A percentile compares a stretch with the other conserved stretches of the same genome.
phyloP scores from a whole-genome alignment of 169 alveolate genomes.

The Eimeria necatrix region DNA sequence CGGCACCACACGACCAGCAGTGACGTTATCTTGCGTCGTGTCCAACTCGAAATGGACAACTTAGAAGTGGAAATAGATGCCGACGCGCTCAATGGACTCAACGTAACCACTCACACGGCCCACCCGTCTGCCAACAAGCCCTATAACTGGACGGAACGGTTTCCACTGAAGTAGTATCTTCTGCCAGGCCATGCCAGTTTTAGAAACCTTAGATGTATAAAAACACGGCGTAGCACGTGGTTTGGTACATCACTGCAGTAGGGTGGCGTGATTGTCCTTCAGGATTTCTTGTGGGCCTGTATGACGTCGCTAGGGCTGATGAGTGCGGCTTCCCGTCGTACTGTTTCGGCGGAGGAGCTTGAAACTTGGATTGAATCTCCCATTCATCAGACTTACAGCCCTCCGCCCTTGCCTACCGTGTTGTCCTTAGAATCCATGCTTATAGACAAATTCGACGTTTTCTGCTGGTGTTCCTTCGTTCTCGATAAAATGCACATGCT shows the following conservation, averaged over 20 bases:
- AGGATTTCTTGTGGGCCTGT: constrained; percentile 79
- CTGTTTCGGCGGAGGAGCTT: constrained; percentile 51
- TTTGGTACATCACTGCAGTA: not conserved
- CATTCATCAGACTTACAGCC: constrained; percentile 83
- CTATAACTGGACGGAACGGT: no score
- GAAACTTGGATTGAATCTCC: constrained; percentile 74
- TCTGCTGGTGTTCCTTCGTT: constrained; percentile 91
- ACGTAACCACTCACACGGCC: constrained; percentile 33
- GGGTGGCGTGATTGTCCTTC: not conserved
- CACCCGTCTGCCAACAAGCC: no score
- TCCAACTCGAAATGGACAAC: constrained; percentile 88
- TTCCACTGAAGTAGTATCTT: no score
- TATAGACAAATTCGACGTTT: constrained; percentile 87
- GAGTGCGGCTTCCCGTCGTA: constrained; percentile 71
- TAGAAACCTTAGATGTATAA: no score
- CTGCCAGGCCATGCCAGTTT: no score
- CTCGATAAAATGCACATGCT: constrained; percentile 90
- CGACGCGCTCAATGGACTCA: constrained; percentile 78
- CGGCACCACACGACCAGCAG: constrained; percentile 88
- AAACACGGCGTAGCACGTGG: not conserved
- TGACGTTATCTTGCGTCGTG: constrained; percentile 88
- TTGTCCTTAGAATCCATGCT: constrained; percentile 87
- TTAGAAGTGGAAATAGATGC: constrained; percentile 89
- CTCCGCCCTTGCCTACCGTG: constrained; percentile 88
- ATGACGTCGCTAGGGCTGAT: constrained; percentile 70